Evolutionary conservation across 2,329 filamentous ascomycete genomes (phyloP), one percentile per base, ranked within the genome.

Genomic region (Diaporthe ilicicola): DNA sequence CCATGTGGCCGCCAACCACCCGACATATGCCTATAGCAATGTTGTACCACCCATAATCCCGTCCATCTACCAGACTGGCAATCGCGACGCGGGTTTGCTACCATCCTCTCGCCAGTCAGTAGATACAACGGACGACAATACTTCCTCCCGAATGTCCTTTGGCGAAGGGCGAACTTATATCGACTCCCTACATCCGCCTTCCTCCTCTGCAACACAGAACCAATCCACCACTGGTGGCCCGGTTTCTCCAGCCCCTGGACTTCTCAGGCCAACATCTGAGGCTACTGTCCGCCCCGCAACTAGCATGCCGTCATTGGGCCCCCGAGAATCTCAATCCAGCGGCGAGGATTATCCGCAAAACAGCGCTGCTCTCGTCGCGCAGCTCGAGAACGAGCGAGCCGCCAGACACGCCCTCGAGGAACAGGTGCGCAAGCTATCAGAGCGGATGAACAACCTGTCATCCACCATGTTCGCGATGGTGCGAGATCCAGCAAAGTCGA

Each of bases 381-480:
- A 91, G 69, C 81, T 91, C 32, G 83, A 89, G 70, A 82, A 84
- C 1, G 90, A 92, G 76, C 87, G 89, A 32, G 83, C 84, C 0
- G 87, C 87, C 6, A 84, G 90, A 6, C 82, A 85, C 69, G 81
- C 84, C 4, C 83, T 92, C 5, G 90, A 91, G 76, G 80, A 82
- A 1, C 84, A 90, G 70, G 87, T 91, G 39, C 85, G 82, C 69
- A 85, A 82, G 51, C 81, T 92, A 7, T 83, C 82, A 27, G 84
- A 86, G 42, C 84, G 85, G 53, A 74, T 90, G 56, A 84, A 86
- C 73, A 77, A 84, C 12, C 74, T 88, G 56, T 84, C 84, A 2
- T 81, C 78, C 7, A 81, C 81, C 66, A 83, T 84, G 77, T 79
- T 78, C 72, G 76, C 80, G 74, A 76, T 82, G 79, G 73, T 79